These are phyloP conservation scores for Irpex sp. DNA, from an alignment of 1,284 basidiomycete genomes.

Conservation along the genomic window DNA sequence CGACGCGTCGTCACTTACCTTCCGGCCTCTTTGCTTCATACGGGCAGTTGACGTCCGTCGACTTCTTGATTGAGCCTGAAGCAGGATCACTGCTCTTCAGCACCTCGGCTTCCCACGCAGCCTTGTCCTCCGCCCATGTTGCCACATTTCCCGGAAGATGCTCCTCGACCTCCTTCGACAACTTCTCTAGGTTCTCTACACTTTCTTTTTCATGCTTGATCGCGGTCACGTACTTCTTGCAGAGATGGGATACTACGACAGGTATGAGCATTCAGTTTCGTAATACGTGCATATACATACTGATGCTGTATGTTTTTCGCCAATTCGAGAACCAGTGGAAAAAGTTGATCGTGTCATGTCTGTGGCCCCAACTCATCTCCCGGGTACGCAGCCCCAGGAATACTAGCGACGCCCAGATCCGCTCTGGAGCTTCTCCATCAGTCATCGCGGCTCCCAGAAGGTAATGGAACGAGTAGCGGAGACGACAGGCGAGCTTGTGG, in stretches of 20 bases:
- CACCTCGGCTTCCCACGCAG: too few relatives aligned
- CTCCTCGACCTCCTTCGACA: too few relatives aligned
- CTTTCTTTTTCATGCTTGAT: background rate
- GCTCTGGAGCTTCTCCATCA: conserved; percentile 20
- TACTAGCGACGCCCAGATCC: conserved; percentile 16
- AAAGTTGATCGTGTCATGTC: conserved; percentile 20
- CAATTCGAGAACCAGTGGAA: conserved; percentile 2
- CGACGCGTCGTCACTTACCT: background rate
- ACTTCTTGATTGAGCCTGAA: background rate
- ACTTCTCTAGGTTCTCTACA: background rate
- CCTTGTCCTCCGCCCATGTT: too few relatives aligned
- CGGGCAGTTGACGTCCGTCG: background rate
- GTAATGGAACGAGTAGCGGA: conserved; percentile 17
- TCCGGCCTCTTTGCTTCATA: background rate
- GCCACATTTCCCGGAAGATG: too few relatives aligned
- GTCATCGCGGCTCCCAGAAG: conserved; percentile 12
- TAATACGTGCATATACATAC: background rate
- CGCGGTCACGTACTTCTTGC: background rate
- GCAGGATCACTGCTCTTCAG: too few relatives aligned
- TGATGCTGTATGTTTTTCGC: background rate
- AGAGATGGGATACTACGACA: background rate
- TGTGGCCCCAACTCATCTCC: conserved; percentile 19
- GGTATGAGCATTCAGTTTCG: background rate
- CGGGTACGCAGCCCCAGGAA: conserved; percentile 12
- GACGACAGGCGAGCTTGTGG: conserved; percentile 17